Percentiles rank a stretch among this genome's conserved stretches.
phyloP scores from a whole-genome alignment of 208 protist species.

The Acanthamoeba pearcei region DNA sequence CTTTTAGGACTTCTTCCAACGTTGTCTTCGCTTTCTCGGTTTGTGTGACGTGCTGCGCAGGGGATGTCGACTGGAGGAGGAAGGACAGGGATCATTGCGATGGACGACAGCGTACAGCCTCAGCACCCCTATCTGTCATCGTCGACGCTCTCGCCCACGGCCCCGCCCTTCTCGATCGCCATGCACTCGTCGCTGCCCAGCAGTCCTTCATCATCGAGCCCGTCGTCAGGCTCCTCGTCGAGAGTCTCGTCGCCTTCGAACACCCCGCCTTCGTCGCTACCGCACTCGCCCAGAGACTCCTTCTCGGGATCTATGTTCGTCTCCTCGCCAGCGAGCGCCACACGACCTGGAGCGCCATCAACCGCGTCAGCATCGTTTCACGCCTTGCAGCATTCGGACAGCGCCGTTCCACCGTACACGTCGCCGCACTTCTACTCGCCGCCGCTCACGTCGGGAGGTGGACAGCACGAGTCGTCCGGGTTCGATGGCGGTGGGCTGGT shows the following conservation, averaged over 20 bases:
- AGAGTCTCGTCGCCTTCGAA: neutral
- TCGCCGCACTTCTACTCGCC: conserved; percentile 23
- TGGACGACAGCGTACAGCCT: conserved; percentile 43
- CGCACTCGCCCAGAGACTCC: conserved; percentile 13
- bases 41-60: neutral
- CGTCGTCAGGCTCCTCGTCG: conserved; percentile 4
- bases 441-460: neutral
- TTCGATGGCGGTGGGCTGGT: neutral
- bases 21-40: neutral
- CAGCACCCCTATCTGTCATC: conserved; percentile 32
- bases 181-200: neutral
- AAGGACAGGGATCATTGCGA: neutral
- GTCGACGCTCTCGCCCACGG: neutral
- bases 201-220: conserved; percentile 13
- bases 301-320: neutral
- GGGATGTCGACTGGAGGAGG: neutral
- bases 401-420: neutral
- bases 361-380: neutral
- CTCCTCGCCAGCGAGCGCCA: neutral
- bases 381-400: neutral
- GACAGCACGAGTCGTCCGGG: neutral
- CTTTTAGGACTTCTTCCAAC: neutral
- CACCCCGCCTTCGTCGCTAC: conserved; percentile 27
- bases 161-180: neutral
- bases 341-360: neutral